Base-by-base conservation (phyloP, 352 stramenopile genomes). In the Pythium graminicola region DNA sequence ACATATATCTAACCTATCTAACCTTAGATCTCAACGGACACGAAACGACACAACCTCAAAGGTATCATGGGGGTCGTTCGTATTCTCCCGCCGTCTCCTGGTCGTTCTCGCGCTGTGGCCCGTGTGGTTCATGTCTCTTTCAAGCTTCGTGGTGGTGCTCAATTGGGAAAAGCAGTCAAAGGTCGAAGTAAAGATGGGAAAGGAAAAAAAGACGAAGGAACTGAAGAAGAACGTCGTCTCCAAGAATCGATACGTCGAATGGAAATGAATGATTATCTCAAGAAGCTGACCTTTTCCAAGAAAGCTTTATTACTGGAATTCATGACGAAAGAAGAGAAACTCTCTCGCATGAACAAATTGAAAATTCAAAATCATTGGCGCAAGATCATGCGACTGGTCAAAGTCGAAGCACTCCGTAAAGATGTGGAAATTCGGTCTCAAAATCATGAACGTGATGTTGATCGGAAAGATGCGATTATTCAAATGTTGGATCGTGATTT, bases 291-390 rank as follows among this genome's bases (percentile, higher is more conserved):
- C 50, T 56, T 76, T 33, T 85, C 81, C 44, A 92, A 89, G 67
- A 89, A 92, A 54, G 62, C 71, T 8, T 54, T 86, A 36, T 51
- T 89, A 38, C 76, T 80, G 16, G 80, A 95, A 53, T 85, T 92
- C 47, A 78, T 89, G 69, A 68, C 68, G 23, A 84, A 86, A 27
- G 72, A 90, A 56, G 73, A 83, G 24, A 73, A 68, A 42, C 78
- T 85, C 41, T 92, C 70, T 24, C 69, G 69, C 45, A 85, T 82
- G 72, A 96, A 91, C 68, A 86, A 83, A 51, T 71, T 95, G 43
- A 97, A 97, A 58, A 97, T 97, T 60, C 84, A 97, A 52, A 97
- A 96, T 63, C 89, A 97, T 56, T 98, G 90, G 90, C 79, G 91
- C 43, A 97, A 97, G 65, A 97, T 98, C 64, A 96, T 98, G 89